Evolutionary conservation across 495 filamentous ascomycete genomes (phyloP).

Genomic region (Eremomyces bilateralis): DNA sequence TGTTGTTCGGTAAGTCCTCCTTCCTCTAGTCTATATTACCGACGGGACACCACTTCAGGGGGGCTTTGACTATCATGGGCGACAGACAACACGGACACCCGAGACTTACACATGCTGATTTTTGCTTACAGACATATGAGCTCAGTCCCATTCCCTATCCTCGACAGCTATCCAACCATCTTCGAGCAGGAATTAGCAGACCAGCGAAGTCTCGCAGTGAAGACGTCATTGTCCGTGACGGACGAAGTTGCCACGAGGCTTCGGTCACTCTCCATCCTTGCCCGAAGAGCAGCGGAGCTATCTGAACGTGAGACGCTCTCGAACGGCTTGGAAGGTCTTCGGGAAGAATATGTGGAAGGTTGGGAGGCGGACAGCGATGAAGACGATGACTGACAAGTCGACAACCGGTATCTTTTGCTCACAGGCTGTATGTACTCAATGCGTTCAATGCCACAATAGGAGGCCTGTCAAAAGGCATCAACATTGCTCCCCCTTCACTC

Average conservation of each 20-base stretch:
- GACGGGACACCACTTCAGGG: too few relatives aligned
- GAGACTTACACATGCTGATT: too few relatives aligned
- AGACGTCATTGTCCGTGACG: conserved; percentile 49
- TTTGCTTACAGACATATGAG: conserved; percentile 41
- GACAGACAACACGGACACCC: too few relatives aligned
- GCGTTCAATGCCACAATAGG: too few relatives aligned
- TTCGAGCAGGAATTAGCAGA: conserved; percentile 26
- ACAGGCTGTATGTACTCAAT: too few relatives aligned
- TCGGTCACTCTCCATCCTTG: conserved; percentile 38
- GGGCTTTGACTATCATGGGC: too few relatives aligned
- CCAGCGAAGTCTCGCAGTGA: conserved; percentile 28
- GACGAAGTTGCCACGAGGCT: conserved; percentile 45
- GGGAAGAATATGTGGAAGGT: conserved; percentile 73
- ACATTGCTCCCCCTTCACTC: too few relatives aligned
- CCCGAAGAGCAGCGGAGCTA: conserved; percentile 34
- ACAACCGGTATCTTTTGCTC: too few relatives aligned
- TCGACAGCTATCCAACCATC: conserved; percentile 62
- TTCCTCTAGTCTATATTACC: too few relatives aligned
- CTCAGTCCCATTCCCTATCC: conserved; percentile 44
- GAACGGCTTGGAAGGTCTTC: conserved; percentile 67
- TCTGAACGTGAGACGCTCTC: conserved; percentile 65
- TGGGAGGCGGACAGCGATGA: conserved; percentile 54
- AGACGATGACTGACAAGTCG: too few relatives aligned
- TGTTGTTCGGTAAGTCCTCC: too few relatives aligned
- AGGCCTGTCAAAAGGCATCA: too few relatives aligned